These are phyloP conservation scores for Arabidopsis hybrid DNA, from an alignment of 441 rosid species.

Conservation along the genomic window DNA sequence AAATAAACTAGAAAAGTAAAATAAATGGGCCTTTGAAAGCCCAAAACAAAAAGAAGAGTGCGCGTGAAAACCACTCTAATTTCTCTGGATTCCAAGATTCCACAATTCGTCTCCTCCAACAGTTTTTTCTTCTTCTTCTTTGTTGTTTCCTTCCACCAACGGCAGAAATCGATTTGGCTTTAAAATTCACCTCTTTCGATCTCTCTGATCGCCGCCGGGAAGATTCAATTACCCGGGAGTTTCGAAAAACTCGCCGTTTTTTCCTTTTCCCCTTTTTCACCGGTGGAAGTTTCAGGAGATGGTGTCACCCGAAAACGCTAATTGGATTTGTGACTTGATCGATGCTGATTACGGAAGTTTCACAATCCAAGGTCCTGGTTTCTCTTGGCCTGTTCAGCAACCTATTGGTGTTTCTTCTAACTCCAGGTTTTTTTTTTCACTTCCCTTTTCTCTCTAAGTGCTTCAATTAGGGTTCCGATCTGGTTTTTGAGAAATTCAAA, in stretches of 20 bases:
- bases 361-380: conserved; percentile 63
- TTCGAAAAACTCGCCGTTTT: background rate
- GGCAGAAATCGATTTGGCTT: conserved; percentile 5
- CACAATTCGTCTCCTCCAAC: conserved; percentile 42
- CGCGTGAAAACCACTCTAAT: conserved; percentile 39
- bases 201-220: conserved; percentile 40
- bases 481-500: background rate
- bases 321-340: conserved; percentile 77
- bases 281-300: conserved; percentile 50
- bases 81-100: conserved; percentile 39
- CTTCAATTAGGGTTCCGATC: conserved; percentile 36
- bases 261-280: conserved; percentile 26
- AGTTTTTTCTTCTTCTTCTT: conserved; percentile 8
- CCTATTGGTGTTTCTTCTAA: conserved; percentile 59
- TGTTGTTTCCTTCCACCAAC: conserved; percentile 10
- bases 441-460: background rate
- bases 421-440: conserved; percentile 52
- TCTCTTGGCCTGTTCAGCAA: conserved; percentile 70
- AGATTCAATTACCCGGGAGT: conserved; percentile 28
- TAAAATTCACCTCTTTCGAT: conserved; percentile 11
- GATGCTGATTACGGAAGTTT: conserved; percentile 71
- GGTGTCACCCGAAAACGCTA: conserved; percentile 79
- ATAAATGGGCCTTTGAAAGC: conserved; percentile 34
- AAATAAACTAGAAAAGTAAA: background rate
- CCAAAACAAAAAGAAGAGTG: background rate